phyloP scores from a whole-genome alignment of 2,329 filamentous ascomycete genomes.

The Monilinia fructicola region DNA sequence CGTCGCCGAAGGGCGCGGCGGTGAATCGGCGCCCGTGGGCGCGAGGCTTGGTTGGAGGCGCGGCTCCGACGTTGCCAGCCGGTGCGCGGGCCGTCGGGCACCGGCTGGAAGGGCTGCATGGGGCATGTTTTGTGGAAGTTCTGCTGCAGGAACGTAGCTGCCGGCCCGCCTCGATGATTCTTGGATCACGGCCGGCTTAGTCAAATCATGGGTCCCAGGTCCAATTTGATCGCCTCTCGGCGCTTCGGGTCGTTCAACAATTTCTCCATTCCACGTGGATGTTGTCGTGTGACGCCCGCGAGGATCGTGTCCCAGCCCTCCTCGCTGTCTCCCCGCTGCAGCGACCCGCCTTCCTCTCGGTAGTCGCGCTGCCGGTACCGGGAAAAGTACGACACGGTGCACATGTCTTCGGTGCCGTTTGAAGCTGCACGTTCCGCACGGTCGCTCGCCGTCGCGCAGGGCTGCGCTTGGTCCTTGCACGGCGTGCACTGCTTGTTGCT shows the following conservation, averaged over 20 bases:
- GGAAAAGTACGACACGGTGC: not conserved
- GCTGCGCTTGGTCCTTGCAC: constrained; percentile 5
- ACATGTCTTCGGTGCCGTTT: constrained; percentile 7
- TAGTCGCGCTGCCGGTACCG: constrained; percentile 1
- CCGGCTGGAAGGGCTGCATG: not conserved
- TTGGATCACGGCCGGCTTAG: not conserved
- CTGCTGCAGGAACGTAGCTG: not conserved
- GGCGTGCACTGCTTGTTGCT: not conserved
- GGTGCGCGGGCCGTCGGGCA: not conserved
- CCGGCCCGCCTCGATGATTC: not conserved
- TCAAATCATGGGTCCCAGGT: constrained; percentile 11
- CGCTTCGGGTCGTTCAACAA: not conserved
- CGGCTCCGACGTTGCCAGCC: not conserved
- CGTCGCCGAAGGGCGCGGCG: constrained; percentile 12
- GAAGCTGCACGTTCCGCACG: not conserved
- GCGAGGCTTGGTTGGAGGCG: constrained; percentile 5
- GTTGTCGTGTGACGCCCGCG: not conserved
- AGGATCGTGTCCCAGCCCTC: not conserved
- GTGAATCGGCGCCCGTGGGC: not conserved
- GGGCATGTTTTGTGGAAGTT: not conserved
- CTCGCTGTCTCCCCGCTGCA: not conserved
- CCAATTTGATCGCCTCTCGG: not conserved
- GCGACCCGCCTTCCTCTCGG: not conserved
- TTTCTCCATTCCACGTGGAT: not conserved
- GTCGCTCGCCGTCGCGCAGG: constrained; percentile 9